Evolutionary conservation across 139 green algal species (phyloP).

Genomic region (Ettlia oleoabundans): DNA sequence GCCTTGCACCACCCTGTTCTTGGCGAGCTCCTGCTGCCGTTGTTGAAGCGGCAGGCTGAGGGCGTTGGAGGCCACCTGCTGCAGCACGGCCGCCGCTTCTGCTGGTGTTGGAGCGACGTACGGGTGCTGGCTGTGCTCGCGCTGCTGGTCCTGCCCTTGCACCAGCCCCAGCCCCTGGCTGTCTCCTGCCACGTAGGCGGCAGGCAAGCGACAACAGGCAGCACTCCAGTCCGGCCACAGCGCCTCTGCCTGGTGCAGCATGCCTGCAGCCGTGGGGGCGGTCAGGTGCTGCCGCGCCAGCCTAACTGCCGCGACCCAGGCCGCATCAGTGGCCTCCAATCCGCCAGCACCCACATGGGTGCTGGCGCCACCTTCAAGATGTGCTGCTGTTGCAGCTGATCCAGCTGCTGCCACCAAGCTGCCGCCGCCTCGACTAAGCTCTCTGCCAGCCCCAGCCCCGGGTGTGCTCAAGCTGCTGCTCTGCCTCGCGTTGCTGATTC

Average conservation of each 20-base stretch:
- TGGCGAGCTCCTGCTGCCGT: constrained; percentile 3
- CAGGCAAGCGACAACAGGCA: neutral
- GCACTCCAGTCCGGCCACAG: neutral
- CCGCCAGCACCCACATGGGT: neutral
- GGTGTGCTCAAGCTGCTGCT: too few species aligned
- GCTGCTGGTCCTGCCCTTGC: neutral
- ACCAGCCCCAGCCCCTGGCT: neutral
- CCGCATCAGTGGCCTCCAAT: neutral
- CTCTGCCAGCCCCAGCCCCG: neutral
- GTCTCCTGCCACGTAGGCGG: neutral
- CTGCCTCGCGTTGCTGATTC: too few species aligned
- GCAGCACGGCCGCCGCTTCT: constrained; percentile 5
- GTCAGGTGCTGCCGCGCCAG: neutral
- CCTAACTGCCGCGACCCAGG: too few species aligned
- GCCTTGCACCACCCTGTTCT: neutral
- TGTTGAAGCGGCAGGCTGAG: neutral
- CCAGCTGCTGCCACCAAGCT: neutral
- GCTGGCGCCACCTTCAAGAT: neutral
- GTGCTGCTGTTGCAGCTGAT: neutral
- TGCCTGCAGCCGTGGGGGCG: neutral
- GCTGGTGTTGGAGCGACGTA: neutral
- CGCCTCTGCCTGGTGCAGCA: neutral
- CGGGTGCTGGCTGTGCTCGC: too few species aligned
- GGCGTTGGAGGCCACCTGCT: neutral
- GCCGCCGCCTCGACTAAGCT: neutral